Conservation (phyloP, 1,284 basidiomycete genomes). For the Gomphus sp. region DNA sequence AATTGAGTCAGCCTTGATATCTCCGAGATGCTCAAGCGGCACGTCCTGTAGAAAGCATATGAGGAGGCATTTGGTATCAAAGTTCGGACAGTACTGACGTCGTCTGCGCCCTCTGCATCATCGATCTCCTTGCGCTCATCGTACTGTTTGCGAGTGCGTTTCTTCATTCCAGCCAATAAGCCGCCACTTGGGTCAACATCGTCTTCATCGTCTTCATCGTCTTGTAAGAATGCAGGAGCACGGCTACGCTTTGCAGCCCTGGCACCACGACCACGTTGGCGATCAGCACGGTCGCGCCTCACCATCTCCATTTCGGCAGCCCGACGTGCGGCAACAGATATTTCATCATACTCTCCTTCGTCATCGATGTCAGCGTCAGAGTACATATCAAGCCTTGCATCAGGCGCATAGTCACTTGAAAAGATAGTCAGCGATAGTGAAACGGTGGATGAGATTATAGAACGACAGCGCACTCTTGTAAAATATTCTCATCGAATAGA, state of each 20-base stretch:
- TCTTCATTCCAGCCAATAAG: slow-evolving; percentile 60
- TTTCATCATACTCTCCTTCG: slow-evolving; percentile 62
- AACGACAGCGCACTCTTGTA: slow-evolving; percentile 54
- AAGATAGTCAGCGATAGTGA: slow-evolving; percentile 1
- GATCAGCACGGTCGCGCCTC: slow-evolving; percentile 75
- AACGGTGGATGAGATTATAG: slow-evolving; percentile 11
- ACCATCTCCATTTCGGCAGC: slow-evolving; percentile 87
- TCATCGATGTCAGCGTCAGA: slow-evolving; percentile 86
- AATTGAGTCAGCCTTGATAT: slow-evolving; percentile 96
- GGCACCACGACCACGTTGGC: slow-evolving; percentile 47
- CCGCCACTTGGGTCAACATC: slow-evolving; percentile 55
- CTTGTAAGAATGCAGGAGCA: slow-evolving; percentile 80
- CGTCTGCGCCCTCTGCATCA: slow-evolving; percentile 78
- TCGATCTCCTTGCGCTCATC: slow-evolving; percentile 82
- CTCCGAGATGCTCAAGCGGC: slow-evolving; percentile 90
- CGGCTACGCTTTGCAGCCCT: slow-evolving; percentile 70
- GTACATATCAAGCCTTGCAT: slow-evolving; percentile 80
- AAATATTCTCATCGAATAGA: slow-evolving; percentile 73
- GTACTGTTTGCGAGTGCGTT: slow-evolving; percentile 74
- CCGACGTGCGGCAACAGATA: slow-evolving; percentile 69
- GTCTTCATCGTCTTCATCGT: slow-evolving; percentile 39
- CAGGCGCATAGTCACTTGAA: slow-evolving; percentile 79
- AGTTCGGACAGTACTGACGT: slow-evolving; percentile 36
- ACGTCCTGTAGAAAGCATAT: slow-evolving; percentile 54
- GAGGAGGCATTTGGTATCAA: slow-evolving; percentile 4